Evolutionary conservation across 225 moss, liverwort and hornwort species (phyloP), one percentile per base, ranked within the genome.

Genomic region (Pseudisothecium myosuroides): DNA sequence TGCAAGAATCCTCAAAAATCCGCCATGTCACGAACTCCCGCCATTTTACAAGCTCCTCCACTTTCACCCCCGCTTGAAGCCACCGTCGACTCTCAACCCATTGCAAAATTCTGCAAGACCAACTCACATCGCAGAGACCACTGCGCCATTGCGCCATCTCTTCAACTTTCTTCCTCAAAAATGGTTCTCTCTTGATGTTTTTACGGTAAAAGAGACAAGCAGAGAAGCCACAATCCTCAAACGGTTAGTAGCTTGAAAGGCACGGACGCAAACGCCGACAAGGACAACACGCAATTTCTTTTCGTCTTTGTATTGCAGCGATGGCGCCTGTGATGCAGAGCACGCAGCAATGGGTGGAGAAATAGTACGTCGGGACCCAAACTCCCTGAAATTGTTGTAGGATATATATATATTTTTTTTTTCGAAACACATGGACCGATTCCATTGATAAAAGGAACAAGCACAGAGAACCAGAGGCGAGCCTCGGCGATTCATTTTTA

Each of bases 341-440:
- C 90, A 90, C 92, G 82, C 98, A 98, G 92, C 98, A 98, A 22
- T 98, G 98, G 98, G 98, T 98, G 90, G 98, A 98, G 88, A 98
- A 98, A 92, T 98, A 98, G 96, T 96, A 91, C 62, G 94, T 84
- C 12, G 24, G 17, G 37, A 27, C 18, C 37, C 17, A 18, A 65
- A 17, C 36, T 64, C 83, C 11, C 8, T 83, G 83, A 66, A 55
- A 22, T 84, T 83, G 20, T 84, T 55, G 29, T 3, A 69, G 28
- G 39, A 84, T 54, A n/a, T n/a, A n/a, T n/a, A n/a, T n/a, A n/a
- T n/a, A n/a, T n/a, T n/a, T n/a, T n/a, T n/a, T n/a, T n/a, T n/a
- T n/a, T n/a, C n/a, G n/a, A n/a, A n/a, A n/a, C n/a, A n/a, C n/a
- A n/a, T n/a, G n/a, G n/a, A n/a, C n/a, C n/a, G n/a, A n/a, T n/a